Percentiles rank a stretch among this genome's conserved stretches.
phyloP scores from a whole-genome alignment of 1,139 yeast genomes.

The Yamadazyma buinensis region DNA sequence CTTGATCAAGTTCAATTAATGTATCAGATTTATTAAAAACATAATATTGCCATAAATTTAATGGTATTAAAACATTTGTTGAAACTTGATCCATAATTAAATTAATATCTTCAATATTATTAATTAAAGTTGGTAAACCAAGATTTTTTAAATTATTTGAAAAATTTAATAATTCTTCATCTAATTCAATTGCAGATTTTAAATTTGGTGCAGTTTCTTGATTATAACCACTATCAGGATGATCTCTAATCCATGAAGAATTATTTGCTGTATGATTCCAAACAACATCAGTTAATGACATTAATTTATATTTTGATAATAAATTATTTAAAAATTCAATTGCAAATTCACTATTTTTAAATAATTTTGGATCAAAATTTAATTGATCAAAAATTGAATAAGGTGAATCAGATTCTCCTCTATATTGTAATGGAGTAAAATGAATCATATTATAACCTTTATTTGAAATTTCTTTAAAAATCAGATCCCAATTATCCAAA shows the following conservation, averaged over 20 bases:
- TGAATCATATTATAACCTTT: conserved; percentile 95
- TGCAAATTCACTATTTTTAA: conserved; percentile 41
- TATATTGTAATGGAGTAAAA: conserved; percentile 85
- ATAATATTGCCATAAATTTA: conserved; percentile 86
- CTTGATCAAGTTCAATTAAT: conserved; percentile 28
- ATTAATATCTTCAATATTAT: conserved; percentile 50
- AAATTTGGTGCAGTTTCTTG: conserved; percentile 86
- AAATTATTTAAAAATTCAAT: conserved; percentile 27
- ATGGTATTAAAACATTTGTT: conserved; percentile 58
- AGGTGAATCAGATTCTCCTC: conserved; percentile 91
- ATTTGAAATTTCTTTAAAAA: conserved; percentile 55
- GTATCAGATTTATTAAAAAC: conserved; percentile 54
- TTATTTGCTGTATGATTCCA: conserved; percentile 94
- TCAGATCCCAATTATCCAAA: conserved; percentile 55
- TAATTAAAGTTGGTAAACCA: conserved; percentile 59
- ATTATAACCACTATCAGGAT: conserved; percentile 90
- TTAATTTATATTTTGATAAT: conserved; percentile 54
- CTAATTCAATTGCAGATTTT: conserved; percentile 79
- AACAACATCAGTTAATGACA: conserved; percentile 87
- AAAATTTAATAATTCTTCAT: conserved; percentile 60
- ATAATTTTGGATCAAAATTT: conserved; percentile 63
- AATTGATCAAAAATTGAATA: conserved; percentile 89
- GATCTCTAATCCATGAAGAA: conserved; percentile 77
- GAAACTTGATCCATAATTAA: conserved; percentile 63
- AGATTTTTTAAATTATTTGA: conserved; percentile 50